Conservation (phyloP, 2,329 filamentous ascomycete genomes). For the Ceratocystis destructans region DNA sequence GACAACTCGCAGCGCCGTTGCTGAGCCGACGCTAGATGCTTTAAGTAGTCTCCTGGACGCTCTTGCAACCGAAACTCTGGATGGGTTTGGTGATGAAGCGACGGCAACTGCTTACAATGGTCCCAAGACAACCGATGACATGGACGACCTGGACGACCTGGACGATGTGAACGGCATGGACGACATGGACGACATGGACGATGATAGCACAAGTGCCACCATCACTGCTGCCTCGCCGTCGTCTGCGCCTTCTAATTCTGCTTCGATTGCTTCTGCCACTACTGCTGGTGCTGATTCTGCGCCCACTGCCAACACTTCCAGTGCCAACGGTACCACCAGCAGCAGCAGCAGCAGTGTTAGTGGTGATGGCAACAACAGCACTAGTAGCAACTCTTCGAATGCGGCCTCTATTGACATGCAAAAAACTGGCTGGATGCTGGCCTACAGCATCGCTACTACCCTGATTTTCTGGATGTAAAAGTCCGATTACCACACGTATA, state of each 20-base stretch:
- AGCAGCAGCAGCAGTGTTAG: too few species aligned
- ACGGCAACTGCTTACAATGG: background rate
- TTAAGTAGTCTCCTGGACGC: background rate
- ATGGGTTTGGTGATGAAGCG: background rate
- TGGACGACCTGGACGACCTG: background rate
- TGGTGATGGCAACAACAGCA: too few species aligned
- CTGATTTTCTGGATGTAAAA: background rate
- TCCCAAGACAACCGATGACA: background rate
- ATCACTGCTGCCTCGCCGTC: background rate
- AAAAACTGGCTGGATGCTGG: background rate
- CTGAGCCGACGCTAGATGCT: background rate
- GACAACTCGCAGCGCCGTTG: background rate
- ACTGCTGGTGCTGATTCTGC: background rate
- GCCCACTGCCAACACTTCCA: background rate
- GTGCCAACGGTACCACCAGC: background rate
- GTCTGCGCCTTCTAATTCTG: background rate
- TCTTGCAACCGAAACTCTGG: background rate
- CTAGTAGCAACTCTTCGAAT: background rate
- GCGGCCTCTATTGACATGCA: background rate
- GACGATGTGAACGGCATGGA: background rate
- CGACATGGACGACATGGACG: background rate
- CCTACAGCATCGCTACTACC: background rate
- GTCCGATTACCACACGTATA: too few species aligned
- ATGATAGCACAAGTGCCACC: background rate
- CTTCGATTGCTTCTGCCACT: background rate